These are phyloP conservation scores for Tolypocladium capitatum DNA, from an alignment of 2,329 filamentous ascomycete species.

Conservation along the genomic window DNA sequence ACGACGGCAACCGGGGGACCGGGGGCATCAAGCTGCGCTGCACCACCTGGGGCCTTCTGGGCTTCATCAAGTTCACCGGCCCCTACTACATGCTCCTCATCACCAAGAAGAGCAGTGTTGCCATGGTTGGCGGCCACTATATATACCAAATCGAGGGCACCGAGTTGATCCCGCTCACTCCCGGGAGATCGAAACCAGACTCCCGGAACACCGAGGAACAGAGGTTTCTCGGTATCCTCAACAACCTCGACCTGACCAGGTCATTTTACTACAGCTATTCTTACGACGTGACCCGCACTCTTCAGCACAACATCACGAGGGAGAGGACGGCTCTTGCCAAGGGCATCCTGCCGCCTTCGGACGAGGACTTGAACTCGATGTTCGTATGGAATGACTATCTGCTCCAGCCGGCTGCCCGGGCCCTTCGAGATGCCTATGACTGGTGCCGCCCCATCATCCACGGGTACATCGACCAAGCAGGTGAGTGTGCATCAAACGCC, in stretches of 20 bases:
- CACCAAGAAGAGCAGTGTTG: conserved; percentile 89
- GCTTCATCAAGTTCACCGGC: conserved; percentile 92
- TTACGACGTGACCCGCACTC: conserved; percentile 83
- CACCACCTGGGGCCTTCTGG: conserved; percentile 84
- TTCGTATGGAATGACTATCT: conserved; percentile 97
- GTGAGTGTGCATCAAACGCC: conserved; percentile 15
- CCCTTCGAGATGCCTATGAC: conserved; percentile 71
- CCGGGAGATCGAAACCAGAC: conserved; percentile 63
- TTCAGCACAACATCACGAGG: conserved; percentile 81
- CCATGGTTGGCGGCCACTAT: conserved; percentile 91
- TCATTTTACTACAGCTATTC: conserved; percentile 99
- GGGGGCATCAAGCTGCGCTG: conserved; percentile 83
- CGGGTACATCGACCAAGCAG: conserved; percentile 86
- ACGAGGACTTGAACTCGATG: conserved; percentile 75
- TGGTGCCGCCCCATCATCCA: conserved; percentile 96
- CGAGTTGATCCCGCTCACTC: conserved; percentile 77
- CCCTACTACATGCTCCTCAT: conserved; percentile 96
- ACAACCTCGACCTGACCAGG: conserved; percentile 76
- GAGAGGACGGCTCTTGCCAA: conserved; percentile 60
- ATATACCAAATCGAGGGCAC: conserved; percentile 92
- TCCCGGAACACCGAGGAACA: conserved; percentile 73
- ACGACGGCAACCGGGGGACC: conserved; percentile 83
- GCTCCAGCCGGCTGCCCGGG: conserved; percentile 56
- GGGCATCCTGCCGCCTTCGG: conserved; percentile 44
- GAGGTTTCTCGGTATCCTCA: conserved; percentile 76